These are phyloP conservation scores for Fomitopsis pulvina DNA, from an alignment of 768 basidiomycete species.

Conservation along the genomic window DNA sequence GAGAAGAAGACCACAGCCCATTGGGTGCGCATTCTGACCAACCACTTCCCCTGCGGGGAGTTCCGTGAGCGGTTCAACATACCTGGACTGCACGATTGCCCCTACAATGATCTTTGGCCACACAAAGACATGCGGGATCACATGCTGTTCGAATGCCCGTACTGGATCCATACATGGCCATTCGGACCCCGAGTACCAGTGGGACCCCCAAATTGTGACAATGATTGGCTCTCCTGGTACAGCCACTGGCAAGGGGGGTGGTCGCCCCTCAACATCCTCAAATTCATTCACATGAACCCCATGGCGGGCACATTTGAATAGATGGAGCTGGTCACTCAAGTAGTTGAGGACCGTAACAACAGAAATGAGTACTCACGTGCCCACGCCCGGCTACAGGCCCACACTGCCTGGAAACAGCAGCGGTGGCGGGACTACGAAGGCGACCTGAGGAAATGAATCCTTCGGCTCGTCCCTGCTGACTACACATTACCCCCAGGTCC, in stretches of 20 bases:
- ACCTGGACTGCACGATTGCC: conserved; percentile 1
- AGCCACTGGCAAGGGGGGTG: neutral
- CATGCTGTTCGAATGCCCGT: too few species aligned
- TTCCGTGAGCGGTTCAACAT: conserved; percentile 5
- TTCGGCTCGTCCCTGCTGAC: too few species aligned
- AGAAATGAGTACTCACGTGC: neutral
- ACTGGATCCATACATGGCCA: neutral
- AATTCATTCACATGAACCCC: too few species aligned
- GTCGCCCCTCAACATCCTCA: neutral
- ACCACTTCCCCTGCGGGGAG: conserved; percentile 2
- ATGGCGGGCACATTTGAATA: neutral
- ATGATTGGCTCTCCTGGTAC: neutral
- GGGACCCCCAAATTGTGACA: neutral
- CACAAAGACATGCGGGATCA: neutral
- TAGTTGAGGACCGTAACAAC: neutral
- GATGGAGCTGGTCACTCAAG: neutral
- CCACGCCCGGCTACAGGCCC: neutral
- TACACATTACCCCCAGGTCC: too few species aligned
- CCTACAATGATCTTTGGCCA: neutral
- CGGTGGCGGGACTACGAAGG: too few species aligned
- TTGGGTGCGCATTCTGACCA: too few species aligned
- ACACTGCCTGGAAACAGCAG: too few species aligned
- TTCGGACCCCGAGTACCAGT: neutral
- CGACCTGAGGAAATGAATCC: too few species aligned
- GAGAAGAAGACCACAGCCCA: too few species aligned